These are phyloP conservation scores for Aspergillus olivimuriae DNA, from an alignment of 495 filamentous ascomycete genomes.

Conservation along the genomic window DNA sequence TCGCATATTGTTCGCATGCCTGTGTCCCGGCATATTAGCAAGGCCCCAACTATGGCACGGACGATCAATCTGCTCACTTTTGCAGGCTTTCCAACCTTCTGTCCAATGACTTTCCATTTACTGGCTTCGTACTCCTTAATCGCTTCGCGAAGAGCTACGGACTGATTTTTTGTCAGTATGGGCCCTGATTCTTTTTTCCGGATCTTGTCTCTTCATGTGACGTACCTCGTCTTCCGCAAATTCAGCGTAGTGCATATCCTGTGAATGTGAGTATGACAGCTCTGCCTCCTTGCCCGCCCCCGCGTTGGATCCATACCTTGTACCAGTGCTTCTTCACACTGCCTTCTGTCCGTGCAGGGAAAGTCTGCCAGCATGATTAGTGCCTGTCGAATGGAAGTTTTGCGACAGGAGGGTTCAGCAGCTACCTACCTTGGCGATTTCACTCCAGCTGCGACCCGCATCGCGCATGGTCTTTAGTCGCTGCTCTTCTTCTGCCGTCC, in stretches of 20 bases:
- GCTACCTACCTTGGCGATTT: conserved; percentile 81
- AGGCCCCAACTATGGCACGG: not conserved
- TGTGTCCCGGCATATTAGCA: conserved; percentile 27
- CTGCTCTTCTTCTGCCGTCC: conserved; percentile 93
- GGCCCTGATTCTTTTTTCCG: too few relatives aligned
- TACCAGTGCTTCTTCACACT: conserved; percentile 99
- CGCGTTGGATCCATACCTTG: conserved; percentile 81
- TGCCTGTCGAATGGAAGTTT: not conserved
- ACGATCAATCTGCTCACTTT: conserved; percentile 54
- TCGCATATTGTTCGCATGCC: conserved; percentile 98
- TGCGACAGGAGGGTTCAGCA: conserved; percentile 1
- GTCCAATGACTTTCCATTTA: conserved; percentile 96
- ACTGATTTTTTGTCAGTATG: conserved; percentile 51
- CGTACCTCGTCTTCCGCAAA: conserved; percentile 99
- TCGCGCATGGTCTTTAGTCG: conserved; percentile 89
- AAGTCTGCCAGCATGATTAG: conserved; percentile 57
- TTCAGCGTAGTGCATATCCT: conserved; percentile 99
- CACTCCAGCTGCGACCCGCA: conserved; percentile 87
- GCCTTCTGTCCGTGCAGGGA: conserved; percentile 88
- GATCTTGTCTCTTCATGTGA: too few relatives aligned
- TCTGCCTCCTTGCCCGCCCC: too few relatives aligned
- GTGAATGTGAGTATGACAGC: too few relatives aligned
- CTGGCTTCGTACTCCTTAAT: conserved; percentile 98
- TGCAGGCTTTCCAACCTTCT: conserved; percentile 94
- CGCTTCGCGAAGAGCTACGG: conserved; percentile 75